Percentiles rank a stretch among this genome's conserved stretches.
Evolutionary conservation across 768 basidiomycete species (phyloP).

Genomic region (Tylopilus plumbeoviolaceoides): DNA sequence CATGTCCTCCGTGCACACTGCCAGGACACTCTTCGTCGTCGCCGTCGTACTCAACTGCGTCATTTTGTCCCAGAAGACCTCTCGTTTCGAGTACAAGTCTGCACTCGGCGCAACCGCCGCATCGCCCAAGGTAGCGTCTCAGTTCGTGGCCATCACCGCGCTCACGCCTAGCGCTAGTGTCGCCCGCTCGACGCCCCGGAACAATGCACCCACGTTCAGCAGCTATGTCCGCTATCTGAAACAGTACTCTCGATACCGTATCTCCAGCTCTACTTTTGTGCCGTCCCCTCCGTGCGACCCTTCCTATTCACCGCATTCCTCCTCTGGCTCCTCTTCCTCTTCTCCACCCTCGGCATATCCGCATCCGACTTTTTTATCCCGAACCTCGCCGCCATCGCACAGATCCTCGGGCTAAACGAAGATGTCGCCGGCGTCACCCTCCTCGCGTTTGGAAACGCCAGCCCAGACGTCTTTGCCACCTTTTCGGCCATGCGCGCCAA

Average conservation of each 20-base stretch:
- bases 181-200: slow-evolving; percentile 47
- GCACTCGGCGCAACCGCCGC: not conserved
- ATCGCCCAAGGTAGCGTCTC: not conserved
- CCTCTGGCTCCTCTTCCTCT: slow-evolving; percentile 85
- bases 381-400: slow-evolving; percentile 87
- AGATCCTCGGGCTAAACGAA: slow-evolving; percentile 82
- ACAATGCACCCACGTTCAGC: slow-evolving; percentile 64
- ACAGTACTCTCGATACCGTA: slow-evolving; percentile 74
- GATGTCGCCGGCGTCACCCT: slow-evolving; percentile 96
- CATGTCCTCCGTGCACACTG: slow-evolving; percentile 42
- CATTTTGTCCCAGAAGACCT: slow-evolving; percentile 32
- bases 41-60: slow-evolving; percentile 54
- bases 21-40: slow-evolving; percentile 49
- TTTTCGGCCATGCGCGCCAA: slow-evolving; percentile 86
- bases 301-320: slow-evolving; percentile 59
- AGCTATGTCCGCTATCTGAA: slow-evolving; percentile 50
- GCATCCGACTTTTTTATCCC: slow-evolving; percentile 98
- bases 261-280: slow-evolving; percentile 67
- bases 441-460: slow-evolving; percentile 95
- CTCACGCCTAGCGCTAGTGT: slow-evolving; percentile 46
- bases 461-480: slow-evolving; percentile 94
- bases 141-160: not conserved
- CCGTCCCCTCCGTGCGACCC: slow-evolving; percentile 50
- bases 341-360: slow-evolving; percentile 92
- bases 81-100: not conserved